Base-by-base conservation (phyloP, 2,329 filamentous ascomycete species). In the Colletotrichum karsti region DNA sequence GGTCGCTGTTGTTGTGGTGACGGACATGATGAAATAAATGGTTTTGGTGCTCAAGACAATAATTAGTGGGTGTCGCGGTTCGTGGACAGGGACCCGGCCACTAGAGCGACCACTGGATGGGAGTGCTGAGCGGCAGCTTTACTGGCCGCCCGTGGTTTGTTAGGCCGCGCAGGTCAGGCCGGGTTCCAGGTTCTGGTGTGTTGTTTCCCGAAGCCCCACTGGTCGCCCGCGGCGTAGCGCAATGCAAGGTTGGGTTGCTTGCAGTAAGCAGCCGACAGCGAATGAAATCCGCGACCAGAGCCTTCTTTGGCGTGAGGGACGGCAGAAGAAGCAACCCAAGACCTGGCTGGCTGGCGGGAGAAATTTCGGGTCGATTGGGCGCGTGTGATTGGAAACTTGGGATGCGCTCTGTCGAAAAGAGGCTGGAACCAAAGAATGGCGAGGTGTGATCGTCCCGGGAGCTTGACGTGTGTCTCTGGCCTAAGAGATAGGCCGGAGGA, bases 1-100 rank as follows among this genome's bases (percentile, higher is more conserved):
- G 58, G 67, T 55, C 44, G 69, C 58, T 69, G 69, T 61, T 65
- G 66, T 69, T 69, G 67, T 67, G 69, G 65, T 57, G 60, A 69
- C 54, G 66, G 66, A 66, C 66, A 56, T 66, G 67, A 65, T 59
- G 65, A 51, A 59, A 48, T 51, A 59, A 51, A 9, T 42, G 35
- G 37, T 54, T 63, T 58, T 37, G 53, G 37, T 33, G 53, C 46
- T 53, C 37, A 35, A 59, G 53, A 13, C 33, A 63, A 54, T 42
- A 50, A 64, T 59, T 68, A 54, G 54, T 65, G 65, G 64, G 35
- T 58, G 60, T 44, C 10, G 46, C 46, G 37, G 65, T 35, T 58
- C 37, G 54, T 41, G 24, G 55, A 54, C 65, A 59, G 60, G 65
- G 65, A 35, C 46, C 53, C 30, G 39, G 37, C 60, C 24, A 54